Percentiles rank a stretch among this genome's conserved stretches.
phyloP scores from a whole-genome alignment of 1,284 basidiomycete species.

The Termitomyces sp. region DNA sequence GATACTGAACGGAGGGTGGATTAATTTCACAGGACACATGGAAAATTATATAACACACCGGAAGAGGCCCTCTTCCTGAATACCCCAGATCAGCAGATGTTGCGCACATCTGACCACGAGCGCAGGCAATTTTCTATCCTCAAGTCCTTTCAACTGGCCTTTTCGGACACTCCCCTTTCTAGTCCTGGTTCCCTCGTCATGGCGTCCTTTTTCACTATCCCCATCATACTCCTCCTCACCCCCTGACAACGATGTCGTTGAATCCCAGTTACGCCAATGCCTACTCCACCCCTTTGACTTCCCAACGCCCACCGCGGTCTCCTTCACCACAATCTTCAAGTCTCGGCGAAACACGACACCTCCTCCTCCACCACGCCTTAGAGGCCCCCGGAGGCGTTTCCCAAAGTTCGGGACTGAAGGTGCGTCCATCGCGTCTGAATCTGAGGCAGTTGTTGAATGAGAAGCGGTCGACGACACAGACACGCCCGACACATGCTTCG shows the following conservation, averaged over 20 bases:
- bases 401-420: conserved; percentile 51
- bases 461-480: conserved; percentile 55
- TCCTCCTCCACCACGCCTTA: conserved; percentile 36
- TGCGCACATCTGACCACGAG: conserved; percentile 75
- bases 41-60: conserved; percentile 43
- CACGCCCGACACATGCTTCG: conserved; percentile 52
- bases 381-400: conserved; percentile 47
- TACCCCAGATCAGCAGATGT: conserved; percentile 74
- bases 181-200: conserved; percentile 11
- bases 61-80: conserved; percentile 81
- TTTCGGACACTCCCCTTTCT: conserved; percentile 24
- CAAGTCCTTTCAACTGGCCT: conserved; percentile 35
- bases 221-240: conserved; percentile 13
- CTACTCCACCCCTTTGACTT: conserved; percentile 21
- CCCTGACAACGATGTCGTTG: conserved; percentile 4
- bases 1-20: conserved; percentile 42
- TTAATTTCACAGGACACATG: conserved; percentile 12
- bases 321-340: conserved; percentile 51
- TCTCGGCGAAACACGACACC: conserved; percentile 65
- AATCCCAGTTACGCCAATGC: conserved; percentile 21
- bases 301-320: conserved; percentile 42
- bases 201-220: conserved; percentile 14
- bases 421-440: conserved; percentile 48
- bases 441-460: conserved; percentile 41
- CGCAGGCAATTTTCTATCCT: conserved; percentile 60